Evolutionary conservation across 192 early-diverging fungal genomes (phyloP).

Genomic region (Anaeromyces robustus): DNA sequence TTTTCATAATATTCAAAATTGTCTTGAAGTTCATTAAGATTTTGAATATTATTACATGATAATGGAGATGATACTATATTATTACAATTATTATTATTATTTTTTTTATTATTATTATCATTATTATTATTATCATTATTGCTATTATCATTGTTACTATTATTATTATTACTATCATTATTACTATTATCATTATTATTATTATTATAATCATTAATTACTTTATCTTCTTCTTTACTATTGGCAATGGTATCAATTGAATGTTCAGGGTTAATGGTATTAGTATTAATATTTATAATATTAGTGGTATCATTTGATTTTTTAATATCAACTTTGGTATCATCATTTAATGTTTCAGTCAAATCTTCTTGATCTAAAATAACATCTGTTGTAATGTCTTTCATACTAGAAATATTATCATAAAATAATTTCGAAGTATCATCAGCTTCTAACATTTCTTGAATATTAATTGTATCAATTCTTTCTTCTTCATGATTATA

Average conservation of each 20-base stretch:
- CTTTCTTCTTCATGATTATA: neutral
- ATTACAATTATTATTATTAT: no score
- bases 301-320: neutral
- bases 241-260: neutral
- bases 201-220: neutral
- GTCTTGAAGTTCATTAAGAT: neutral
- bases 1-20: neutral
- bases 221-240: neutral
- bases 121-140: no score
- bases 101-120: no score
- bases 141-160: no score
- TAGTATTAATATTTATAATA: no score
- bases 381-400: neutral
- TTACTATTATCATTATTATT: neutral
- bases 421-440: neutral
- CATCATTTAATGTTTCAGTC: neutral
- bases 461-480: neutral
- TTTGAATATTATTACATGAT: no score
- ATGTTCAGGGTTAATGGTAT: no score
- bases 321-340: neutral
- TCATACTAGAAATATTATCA: neutral
- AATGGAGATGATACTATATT: no score
- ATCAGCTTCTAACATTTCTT: neutral
- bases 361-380: neutral
- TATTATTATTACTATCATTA: neutral